Evolutionary conservation across 371 early-diverging fungal genomes (phyloP), one percentile per base, ranked within the genome.

Genomic region (Funneliformis caledonium): DNA sequence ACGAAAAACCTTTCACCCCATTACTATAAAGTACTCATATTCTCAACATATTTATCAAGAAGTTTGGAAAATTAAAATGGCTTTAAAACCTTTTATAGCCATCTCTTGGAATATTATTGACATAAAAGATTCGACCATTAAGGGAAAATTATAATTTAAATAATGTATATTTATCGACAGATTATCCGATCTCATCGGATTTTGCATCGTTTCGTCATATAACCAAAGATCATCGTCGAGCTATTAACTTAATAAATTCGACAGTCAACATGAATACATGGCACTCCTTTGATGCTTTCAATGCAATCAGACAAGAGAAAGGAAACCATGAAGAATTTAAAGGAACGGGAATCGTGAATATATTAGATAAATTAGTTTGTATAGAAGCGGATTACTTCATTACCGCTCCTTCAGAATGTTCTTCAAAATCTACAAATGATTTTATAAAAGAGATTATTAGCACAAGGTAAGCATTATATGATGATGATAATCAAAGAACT

Each of bases 81-180:
- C 10, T 26, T 31, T 82, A 37, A 42, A 56, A 48, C 72, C 82
- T 4, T 82, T 43, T 72, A 10, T 82, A 22, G 72, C 78, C 2
- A 43, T 82, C n/a, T 72, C 78, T 72, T 82, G 82, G 82, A 76
- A 47, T 12, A 78, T 82, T 78, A 79, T 78, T 47, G 16, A 7
- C 14, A 31, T 59, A 42, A 22, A 37, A 4, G 45, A 43, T 56
- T 0, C 14, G 16, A 72, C 62, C 12, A 10, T 68, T 78, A 26
- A 67, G 22, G 31, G 22, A 31, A 16, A 69, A 52, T 16, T 7
- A 14, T n/a, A 59, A 59, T 56, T 62, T 78, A 26, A 16, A 50
- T 19, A 81, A 81, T 52, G 45, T 81, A n/a, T 81, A 81, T 70
- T 62, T 81, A 7, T 70, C 82, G 19, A 81, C 82, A 9, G 82